Base-by-base conservation (phyloP, 108 stramenopile species). In the Cyclostephanos tholiformis region DNA sequence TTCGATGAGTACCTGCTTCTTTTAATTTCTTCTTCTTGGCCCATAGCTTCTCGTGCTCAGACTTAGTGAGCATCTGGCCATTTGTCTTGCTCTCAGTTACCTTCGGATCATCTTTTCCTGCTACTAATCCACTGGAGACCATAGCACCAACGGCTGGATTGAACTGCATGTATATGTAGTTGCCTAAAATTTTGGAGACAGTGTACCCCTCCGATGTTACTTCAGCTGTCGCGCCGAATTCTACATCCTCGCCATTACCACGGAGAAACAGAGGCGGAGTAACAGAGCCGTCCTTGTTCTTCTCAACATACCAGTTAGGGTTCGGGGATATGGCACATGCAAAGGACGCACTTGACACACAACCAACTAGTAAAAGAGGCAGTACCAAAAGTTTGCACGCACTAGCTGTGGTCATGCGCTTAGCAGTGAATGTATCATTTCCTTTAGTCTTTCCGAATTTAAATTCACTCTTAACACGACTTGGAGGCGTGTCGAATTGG, bases 41-140 rank as follows among this genome's bases (percentile, higher is more conserved):
- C 20, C 19, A 20, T 17, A 50, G 50, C 50, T 4, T 17, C 50
- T 19, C 8, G 20, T 50, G 50, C 50, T 50, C 50, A 50, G 17
- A 19, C 20, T 4, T 7, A 17, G 50, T 50, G 17, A 50, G 50
- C 50, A 50, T 50, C 50, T 19, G 4, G 4, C 50, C 50, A 20
- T 20, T 50, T 50, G 50, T 50, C 20, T 50, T 20, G 50, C 50
- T 50, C 20, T 17, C 10, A 17, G 50, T 20, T 19, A 4, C 10
- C 50, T 50, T 50, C 8, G 50, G 50, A 50, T 50, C 50, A 20
- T 50, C 50, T 9, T 50, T 20, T 50, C 50, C 50, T 50, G 50
- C 50, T 10, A 50, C 50, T 20, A 50, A 50, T 50, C 50, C 50
- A 50, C 50, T 50, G 17, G 50, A 50, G 50, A 50, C 50, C 50